A percentile compares a stretch with the other conserved stretches of the same genome.
These are phyloP conservation scores for Pistacia atlantica DNA, from an alignment of 345 rosid species.

Conservation along the genomic window DNA sequence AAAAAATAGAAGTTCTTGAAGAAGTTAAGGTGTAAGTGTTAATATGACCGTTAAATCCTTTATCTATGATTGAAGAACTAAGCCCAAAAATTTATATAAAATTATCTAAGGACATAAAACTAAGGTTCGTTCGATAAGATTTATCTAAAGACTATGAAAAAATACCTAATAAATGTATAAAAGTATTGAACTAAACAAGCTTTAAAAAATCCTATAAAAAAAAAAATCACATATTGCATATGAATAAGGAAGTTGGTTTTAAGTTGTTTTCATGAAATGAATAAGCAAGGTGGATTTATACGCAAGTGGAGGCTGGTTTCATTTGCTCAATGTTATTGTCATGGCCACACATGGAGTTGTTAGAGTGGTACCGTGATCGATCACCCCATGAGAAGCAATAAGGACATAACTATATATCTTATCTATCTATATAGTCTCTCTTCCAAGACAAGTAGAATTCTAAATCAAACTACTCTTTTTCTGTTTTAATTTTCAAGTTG, in stretches of 20 bases:
- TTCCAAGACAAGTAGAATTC: slow-evolving; percentile 22
- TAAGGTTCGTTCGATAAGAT: no score
- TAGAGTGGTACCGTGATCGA: not conserved
- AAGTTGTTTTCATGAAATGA: slow-evolving; percentile 13
- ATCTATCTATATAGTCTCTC: not conserved
- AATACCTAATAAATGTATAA: no score
- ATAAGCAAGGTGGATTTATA: not conserved
- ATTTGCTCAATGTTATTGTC: not conserved
- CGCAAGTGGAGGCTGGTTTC: slow-evolving; percentile 11
- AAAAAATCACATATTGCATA: no score
- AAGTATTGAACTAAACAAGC: no score
- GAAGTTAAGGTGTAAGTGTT: no score
- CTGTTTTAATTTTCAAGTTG: not conserved
- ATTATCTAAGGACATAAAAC: no score
- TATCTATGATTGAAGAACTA: no score
- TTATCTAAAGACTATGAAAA: no score
- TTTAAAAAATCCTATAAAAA: no score
- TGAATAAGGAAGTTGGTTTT: slow-evolving; percentile 6
- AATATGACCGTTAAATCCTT: no score
- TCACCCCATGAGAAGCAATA: slow-evolving; percentile 14
- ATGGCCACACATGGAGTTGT: not conserved
- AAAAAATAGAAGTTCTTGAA: no score
- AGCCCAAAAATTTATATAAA: no score
- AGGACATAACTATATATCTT: not conserved
- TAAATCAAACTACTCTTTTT: not conserved